A percentile compares a stretch with the other conserved stretches of the same genome.
These are phyloP conservation scores for Tripterygium wilfordii DNA, from an alignment of 177 flowering plant genomes.

Conservation along the genomic window DNA sequence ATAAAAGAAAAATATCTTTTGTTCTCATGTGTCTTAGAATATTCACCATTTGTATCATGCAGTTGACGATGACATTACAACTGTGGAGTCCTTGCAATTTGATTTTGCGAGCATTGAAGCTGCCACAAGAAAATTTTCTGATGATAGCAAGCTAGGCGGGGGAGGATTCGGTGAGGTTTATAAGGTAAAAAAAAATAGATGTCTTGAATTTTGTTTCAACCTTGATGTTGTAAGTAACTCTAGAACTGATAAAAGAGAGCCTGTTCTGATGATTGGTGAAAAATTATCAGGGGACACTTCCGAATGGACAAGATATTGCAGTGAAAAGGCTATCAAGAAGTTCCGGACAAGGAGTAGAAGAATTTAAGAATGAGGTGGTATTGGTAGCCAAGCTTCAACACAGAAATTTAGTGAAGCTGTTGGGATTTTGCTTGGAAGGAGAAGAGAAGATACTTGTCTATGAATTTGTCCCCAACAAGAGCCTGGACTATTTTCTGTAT, in stretches of 20 bases:
- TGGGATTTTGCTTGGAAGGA: slow-evolving; percentile 54
- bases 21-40: too few species aligned
- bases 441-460: slow-evolving; percentile 55
- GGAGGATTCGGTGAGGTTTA: slow-evolving; percentile 28
- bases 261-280: not conserved
- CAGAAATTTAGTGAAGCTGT: slow-evolving; percentile 49
- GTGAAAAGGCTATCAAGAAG: slow-evolving; percentile 54
- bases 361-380: slow-evolving; percentile 53
- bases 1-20: too few species aligned
- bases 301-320: slow-evolving; percentile 52
- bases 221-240: not conserved
- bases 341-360: slow-evolving; percentile 47
- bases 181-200: slow-evolving; percentile 13
- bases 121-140: slow-evolving; percentile 19
- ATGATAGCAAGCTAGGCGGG: slow-evolving; percentile 16
- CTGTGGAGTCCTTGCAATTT: slow-evolving; percentile 12
- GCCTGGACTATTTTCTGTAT: slow-evolving; percentile 34
- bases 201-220: not conserved
- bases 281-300: slow-evolving; percentile 33
- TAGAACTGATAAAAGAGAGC: not conserved
- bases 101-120: slow-evolving; percentile 6
- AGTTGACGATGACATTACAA: slow-evolving; percentile 7
- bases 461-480: slow-evolving; percentile 46
- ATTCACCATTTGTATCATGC: not conserved
- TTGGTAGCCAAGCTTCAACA: slow-evolving; percentile 58